Evolutionary conservation across 2,329 filamentous ascomycete genomes (phyloP), one percentile per base, ranked within the genome.

Genomic region (Fusarium nisikadoi): DNA sequence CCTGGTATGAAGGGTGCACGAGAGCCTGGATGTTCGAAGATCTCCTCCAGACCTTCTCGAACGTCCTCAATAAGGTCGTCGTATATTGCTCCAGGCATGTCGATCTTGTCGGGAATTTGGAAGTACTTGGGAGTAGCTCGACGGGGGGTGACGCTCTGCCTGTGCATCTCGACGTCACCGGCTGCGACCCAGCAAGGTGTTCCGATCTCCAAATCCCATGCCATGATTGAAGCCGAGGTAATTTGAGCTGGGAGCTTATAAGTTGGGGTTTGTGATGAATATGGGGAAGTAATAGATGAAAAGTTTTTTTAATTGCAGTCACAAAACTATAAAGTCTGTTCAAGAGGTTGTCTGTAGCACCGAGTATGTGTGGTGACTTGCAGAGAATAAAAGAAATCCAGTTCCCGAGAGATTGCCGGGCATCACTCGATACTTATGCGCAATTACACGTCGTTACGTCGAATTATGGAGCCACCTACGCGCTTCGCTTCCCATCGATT

Each of bases 121-220:
- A 53, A 53, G 23, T 53, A 53, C 3, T 53, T 53, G 23, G 49
- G 49, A 1, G 49, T 53, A 53, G 49, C 49, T 39, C 49, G 49
- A 9, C 49, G 49, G 2, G 49, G 33, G 2, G 49, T 53, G 33
- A 53, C 49, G 23, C 49, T 53, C 19, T 53, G 49, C 27, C 49
- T 53, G 49, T 53, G 49, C 49, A 53, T 53, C 14, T 53, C 49
- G 10, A 39, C 49, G 8, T 53, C 49, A 27, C 33, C 49, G 0
- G 49, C 12, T n/a, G 33, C 33, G 3, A 53, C 49, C 49, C 49
- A 53, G 33, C 49, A 53, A 17, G 49, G 49, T 1, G 49, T 53
- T 39, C 49, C 49, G 14, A 53, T 39, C 19, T 52, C 49, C 23
- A 38, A 9, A 2, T 53, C 49, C 49, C 49, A 53, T 5, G 33